Conservation (phyloP, 2,329 filamentous ascomycete genomes). For the Corinectria fuckeliana region DNA sequence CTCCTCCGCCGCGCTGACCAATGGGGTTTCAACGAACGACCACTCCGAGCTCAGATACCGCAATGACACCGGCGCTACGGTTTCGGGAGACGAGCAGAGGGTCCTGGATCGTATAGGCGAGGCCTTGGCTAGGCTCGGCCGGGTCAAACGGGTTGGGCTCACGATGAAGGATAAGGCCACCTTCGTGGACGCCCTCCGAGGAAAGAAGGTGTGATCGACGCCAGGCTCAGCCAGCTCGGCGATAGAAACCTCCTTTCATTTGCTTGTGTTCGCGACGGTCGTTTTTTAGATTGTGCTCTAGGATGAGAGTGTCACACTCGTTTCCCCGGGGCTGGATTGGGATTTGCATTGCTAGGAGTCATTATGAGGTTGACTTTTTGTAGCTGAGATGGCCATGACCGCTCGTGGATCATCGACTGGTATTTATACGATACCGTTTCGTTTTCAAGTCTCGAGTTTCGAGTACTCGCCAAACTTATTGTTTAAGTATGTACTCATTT, state of each 20-base stretch:
- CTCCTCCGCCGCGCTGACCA: slow-evolving; percentile 47
- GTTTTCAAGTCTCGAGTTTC: too few relatives aligned
- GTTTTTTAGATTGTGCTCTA: slow-evolving; percentile 1
- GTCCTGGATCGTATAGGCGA: slow-evolving; percentile 83
- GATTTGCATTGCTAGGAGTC: slow-evolving; percentile 37
- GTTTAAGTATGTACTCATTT: too few relatives aligned
- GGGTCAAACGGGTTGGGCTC: slow-evolving; percentile 87
- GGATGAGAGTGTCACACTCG: background rate
- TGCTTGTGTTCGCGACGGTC: background rate
- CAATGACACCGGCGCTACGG: slow-evolving; percentile 41
- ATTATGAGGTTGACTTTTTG: slow-evolving; percentile 20
- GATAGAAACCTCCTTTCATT: background rate
- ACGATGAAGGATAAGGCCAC: slow-evolving; percentile 82
- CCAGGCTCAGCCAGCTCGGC: background rate
- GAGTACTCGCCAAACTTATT: too few relatives aligned
- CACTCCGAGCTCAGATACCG: slow-evolving; percentile 39
- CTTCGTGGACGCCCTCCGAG: slow-evolving; percentile 75
- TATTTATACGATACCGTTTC: background rate
- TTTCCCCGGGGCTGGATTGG: slow-evolving; percentile 8
- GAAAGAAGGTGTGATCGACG: slow-evolving; percentile 44
- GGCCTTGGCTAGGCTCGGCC: slow-evolving; percentile 81
- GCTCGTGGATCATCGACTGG: slow-evolving; percentile 9
- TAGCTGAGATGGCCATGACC: slow-evolving; percentile 24
- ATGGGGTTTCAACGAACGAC: slow-evolving; percentile 42
- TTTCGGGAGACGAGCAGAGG: slow-evolving; percentile 66